Evolutionary conservation across 768 basidiomycete species (phyloP), one percentile per base, ranked within the genome.

Genomic region (Collybiopsis luxurians): DNA sequence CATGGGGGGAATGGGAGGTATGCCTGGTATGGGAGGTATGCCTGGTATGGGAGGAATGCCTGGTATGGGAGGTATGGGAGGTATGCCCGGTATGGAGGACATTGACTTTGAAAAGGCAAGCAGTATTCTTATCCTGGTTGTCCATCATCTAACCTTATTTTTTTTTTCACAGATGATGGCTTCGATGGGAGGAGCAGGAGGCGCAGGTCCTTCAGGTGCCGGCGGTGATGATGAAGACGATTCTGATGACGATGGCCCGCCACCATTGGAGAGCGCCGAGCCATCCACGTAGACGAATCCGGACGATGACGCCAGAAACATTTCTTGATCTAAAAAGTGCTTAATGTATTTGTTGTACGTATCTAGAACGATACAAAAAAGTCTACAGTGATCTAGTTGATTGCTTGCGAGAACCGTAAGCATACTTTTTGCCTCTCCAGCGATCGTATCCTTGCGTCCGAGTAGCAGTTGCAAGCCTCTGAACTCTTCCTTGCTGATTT

Each of bases 201-300:
- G 56, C 27, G 61, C 49, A 19, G 71, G 67, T 48, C 61, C 61
- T 31, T 53, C 56, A 27, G 45, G 59, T 28, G 23, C 28, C 17
- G 56, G 45, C 3, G 67, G 42, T 26, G 74, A 60, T 23, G 75
- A 69, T 19, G 79, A 65, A 23, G 75, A 71, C 21, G 81, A 76
- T 12, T 75, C 78, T 40, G 82, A 75, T 5, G 82, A 84, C 48
- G 88, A 86, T 40, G 89, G 84, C 50, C 90, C 89, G 55, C 91
- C 91, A 51, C 88, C 90, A 63, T 86, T 93, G 46, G 91, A 92
- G 73, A 83, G 85, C n/a, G 77, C 76, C 28, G 79, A 81, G 64
- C 66, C 74, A 21, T 27, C 72, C 46, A 79, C 79, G 65, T 76
- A 72, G 67, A 66, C 28, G 38, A 34, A 40, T 23, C 23, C 36